Evolutionary conservation across 768 basidiomycete genomes (phyloP).

Genomic region (Kwoniella newhampshirensis): DNA sequence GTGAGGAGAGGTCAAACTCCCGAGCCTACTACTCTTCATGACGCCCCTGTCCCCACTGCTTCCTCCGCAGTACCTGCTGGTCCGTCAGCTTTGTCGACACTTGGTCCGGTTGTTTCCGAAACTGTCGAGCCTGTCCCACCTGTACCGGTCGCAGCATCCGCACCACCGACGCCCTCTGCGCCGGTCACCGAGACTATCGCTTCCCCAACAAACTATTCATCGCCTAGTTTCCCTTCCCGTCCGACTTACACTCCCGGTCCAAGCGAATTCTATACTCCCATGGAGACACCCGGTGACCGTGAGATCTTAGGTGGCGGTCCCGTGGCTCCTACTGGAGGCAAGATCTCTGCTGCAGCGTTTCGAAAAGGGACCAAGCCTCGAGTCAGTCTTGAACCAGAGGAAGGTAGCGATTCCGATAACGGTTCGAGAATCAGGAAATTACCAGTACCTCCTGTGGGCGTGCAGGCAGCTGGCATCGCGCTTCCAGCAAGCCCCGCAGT

Average conservation of each 20-base stretch:
- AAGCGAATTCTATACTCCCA: constrained; percentile 21
- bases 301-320: constrained; percentile 5
- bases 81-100: neutral
- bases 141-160: neutral
- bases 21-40: constrained; percentile 16
- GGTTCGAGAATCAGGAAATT: constrained; percentile 21
- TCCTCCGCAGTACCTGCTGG: neutral
- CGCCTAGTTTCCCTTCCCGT: constrained; percentile 3
- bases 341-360: constrained; percentile 47
- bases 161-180: neutral
- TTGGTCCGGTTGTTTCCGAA: neutral
- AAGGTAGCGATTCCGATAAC: constrained; percentile 9
- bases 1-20: constrained; percentile 26
- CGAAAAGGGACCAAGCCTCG: constrained; percentile 24
- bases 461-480: constrained; percentile 13
- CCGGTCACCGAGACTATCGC: constrained; percentile 1
- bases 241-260: constrained; percentile 8
- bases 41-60: neutral
- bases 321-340: constrained; percentile 21
- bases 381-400: constrained; percentile 21
- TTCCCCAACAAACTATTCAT: constrained; percentile 6
- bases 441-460: constrained; percentile 30
- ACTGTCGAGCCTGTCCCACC: too few species aligned
- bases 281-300: constrained; percentile 8
- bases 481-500: constrained; percentile 17